Evolutionary conservation across 306 rosid genomes (phyloP).

Genomic region (Amphicarpaea edgeworthii): DNA sequence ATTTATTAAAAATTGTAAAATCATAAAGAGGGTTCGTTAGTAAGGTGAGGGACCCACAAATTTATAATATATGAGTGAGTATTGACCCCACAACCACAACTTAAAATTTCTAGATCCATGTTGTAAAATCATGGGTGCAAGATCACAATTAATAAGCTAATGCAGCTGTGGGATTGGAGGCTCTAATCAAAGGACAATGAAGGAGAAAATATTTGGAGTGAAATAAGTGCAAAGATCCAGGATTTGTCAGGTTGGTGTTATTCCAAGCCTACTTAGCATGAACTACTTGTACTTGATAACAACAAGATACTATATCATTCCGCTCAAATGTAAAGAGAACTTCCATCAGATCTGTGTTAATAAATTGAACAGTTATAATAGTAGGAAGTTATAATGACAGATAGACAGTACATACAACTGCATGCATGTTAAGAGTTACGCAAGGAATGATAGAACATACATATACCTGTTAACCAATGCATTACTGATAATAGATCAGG

Average conservation of each 20-base stretch:
- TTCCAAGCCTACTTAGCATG: background rate
- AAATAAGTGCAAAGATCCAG: conserved; percentile 8
- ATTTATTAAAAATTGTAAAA: no score
- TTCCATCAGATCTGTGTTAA: conserved; percentile 19
- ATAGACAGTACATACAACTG: conserved; percentile 15
- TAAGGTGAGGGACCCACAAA: no score
- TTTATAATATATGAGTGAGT: no score
- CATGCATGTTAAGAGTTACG: conserved; percentile 20
- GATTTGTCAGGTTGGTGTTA: background rate
- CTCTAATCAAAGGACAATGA: no score
- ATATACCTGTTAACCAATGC: background rate
- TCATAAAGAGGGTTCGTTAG: no score
- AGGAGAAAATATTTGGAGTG: conserved; percentile 2
- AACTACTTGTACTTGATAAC: conserved; percentile 15
- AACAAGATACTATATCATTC: conserved; percentile 2
- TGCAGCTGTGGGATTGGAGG: no score
- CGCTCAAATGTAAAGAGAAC: conserved; percentile 25
- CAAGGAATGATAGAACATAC: background rate
- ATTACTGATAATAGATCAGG: background rate
- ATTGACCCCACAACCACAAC: no score
- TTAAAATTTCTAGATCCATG: no score
- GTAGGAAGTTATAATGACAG: conserved; percentile 2
- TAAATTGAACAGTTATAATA: conserved; percentile 5
- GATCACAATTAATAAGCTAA: no score
- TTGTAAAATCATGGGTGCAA: no score